These are phyloP conservation scores for Malassezia restricta DNA, from an alignment of 1,284 basidiomycete genomes.

Conservation along the genomic window DNA sequence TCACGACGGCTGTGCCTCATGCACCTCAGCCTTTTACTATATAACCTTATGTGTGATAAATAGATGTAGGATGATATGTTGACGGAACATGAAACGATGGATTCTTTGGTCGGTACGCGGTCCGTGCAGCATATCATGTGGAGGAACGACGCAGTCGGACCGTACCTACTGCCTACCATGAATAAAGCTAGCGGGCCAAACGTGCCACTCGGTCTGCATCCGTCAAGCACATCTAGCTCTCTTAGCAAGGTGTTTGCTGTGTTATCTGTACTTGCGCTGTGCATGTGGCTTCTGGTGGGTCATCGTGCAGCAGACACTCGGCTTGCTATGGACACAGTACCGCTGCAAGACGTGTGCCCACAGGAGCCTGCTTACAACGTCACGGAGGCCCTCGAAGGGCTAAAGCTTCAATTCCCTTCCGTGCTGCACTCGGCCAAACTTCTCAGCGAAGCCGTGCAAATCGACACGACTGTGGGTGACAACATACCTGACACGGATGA, in stretches of 20 bases:
- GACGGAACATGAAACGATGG: neutral
- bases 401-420: neutral
- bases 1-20: neutral
- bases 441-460: constrained; percentile 29
- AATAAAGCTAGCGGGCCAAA: too few relatives aligned
- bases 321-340: too few relatives aligned
- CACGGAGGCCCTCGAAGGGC: neutral
- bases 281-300: too few relatives aligned
- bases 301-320: too few relatives aligned
- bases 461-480: constrained; percentile 33
- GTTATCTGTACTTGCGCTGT: too few relatives aligned
- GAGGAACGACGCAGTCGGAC: too few relatives aligned
- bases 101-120: too few relatives aligned
- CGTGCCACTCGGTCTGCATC: too few relatives aligned
- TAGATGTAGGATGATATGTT: neutral
- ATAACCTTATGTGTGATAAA: neutral
- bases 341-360: constrained; percentile 4
- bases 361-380: constrained; percentile 11
- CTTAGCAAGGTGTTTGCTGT: too few relatives aligned
- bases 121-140: too few relatives aligned
- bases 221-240: too few relatives aligned
- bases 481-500: constrained; percentile 24
- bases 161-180: too few relatives aligned
- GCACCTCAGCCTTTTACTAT: constrained; percentile 5
- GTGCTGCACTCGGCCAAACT: constrained; percentile 4